These are phyloP conservation scores for Lipomyces spencermartinsiae DNA, from an alignment of 805 yeast genomes.

Conservation along the genomic window DNA sequence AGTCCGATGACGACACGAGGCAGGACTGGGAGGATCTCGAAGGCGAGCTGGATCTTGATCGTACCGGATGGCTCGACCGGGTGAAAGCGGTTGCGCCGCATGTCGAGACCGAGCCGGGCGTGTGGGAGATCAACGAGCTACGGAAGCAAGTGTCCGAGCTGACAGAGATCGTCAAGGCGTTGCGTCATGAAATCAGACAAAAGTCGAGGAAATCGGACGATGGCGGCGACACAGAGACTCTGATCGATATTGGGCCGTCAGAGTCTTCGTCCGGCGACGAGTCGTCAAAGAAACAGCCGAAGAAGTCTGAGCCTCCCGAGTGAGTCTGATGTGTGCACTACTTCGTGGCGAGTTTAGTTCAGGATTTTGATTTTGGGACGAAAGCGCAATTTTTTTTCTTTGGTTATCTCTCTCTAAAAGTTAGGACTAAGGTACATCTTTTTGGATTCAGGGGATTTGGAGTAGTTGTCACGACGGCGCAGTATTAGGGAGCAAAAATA, in stretches of 20 bases:
- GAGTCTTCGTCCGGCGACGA: slow-evolving; percentile 8
- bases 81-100: slow-evolving; percentile 64
- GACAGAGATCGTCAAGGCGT: slow-evolving; percentile 12
- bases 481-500: background rate
- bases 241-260: slow-evolving; percentile 14
- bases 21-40: slow-evolving; percentile 84
- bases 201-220: background rate
- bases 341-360: background rate
- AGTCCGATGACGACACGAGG: slow-evolving; percentile 82
- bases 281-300: background rate
- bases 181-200: slow-evolving; percentile 9
- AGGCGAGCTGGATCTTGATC: slow-evolving; percentile 66
- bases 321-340: background rate
- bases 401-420: too few relatives aligned
- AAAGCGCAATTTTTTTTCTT: too few relatives aligned
- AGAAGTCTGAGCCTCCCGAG: background rate
- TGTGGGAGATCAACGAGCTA: slow-evolving; percentile 26
- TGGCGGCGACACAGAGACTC: slow-evolving; percentile 17
- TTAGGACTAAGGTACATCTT: background rate
- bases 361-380: background rate
- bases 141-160: slow-evolving; percentile 26
- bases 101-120: slow-evolving; percentile 53
- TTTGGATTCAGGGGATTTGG: background rate
- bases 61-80: slow-evolving; percentile 56
- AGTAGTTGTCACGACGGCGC: background rate